Evolutionary conservation across 2,329 filamentous ascomycete species (phyloP), one percentile per base, ranked within the genome.

Genomic region (Ramularia collo-cygni): DNA sequence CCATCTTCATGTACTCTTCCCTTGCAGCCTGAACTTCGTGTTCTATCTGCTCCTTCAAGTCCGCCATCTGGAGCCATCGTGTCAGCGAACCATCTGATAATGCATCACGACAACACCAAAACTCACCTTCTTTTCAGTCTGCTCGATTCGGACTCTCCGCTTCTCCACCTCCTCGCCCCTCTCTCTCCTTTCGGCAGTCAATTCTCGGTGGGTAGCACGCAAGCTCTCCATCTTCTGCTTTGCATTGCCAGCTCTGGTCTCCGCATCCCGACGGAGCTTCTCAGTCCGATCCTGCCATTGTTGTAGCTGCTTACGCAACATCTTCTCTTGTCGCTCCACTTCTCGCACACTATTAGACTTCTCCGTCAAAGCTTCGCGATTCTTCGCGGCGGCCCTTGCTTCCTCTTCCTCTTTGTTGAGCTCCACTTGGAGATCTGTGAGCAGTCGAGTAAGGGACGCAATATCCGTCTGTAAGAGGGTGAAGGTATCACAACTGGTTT

Each of bases 41-140:
- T 60, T 96, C 90, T 48, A 98, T 95, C 56, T 92, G 93, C 62
- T 96, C 92, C 61, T 95, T 96, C 53, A 98, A 74, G 64, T 98
- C 92, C 34, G 84, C 80, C 90, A 96, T 98, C 89, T 95, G 50
- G 14, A 43, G 18, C 15, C 14, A 6, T 6, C 9, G 12, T 28
- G 12, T 12, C 12, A 10, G 19, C 18, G 18, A 38, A 28, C 19
- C n/a, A 12, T 24, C 8, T 12, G 10, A 13, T 10, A 10, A 5
- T 24, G 21, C 21, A 24, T 6, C 21, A 24, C 21, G 21, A 6
- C 21, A 24, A 24, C 16, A 19, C 14, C 43, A 21, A 18, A 59
- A 37, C 70, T 54, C 70, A 88, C 88, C 85, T 96, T 96, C 70
- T 96, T 96, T 75, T 96, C 90, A 7, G 87, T 95, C 69, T 95